Evolutionary conservation across 2,329 filamentous ascomycete species (phyloP), one percentile per base, ranked within the genome.

Genomic region (Alternaria burnsii): DNA sequence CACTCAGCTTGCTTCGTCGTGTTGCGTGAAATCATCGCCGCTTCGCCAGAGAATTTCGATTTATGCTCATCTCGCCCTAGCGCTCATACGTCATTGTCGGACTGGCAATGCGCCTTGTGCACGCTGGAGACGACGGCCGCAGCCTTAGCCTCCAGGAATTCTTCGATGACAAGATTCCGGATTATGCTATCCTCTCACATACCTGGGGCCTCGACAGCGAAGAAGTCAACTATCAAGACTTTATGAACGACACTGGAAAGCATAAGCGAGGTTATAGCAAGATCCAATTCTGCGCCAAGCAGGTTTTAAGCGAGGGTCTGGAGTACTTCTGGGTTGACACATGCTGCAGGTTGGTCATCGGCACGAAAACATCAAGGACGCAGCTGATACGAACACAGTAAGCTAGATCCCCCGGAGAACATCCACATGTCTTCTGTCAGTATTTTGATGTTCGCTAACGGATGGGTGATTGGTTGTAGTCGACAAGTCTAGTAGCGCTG

Each of bases 101-200:
- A 20, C 20, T 20, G 20, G 20, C 20, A 20, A 68, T 69, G 65
- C 59, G 65, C 11, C 60, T 69, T 10, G 20, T 66, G 1, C 59
- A 59, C 30, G 62, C 62, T 4, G 52, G 50, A 4, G 58, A 52
- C 28, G 55, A 58, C 18, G 51, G 50, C 48, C 36, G 20, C 20
- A 20, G 30, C 3, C 59, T 62, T 59, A 63, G 24, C 30, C 52
- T 64, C 3, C 55, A 51, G 22, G 43, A 59, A 3, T 53, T 60
- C 24, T 41, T 34, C 6, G 47, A 51, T 3, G 24, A 54, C 1
- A 32, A 52, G 2, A 24, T 56, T 1, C 65, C 63, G 5, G 20
- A 52, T 0, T 70, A 70, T 10, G 61, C 67, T 7, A 68, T 68
- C 10, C 61, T 70, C 1, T 67, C 66, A 1, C 66, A 70, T 18